Conservation (phyloP, 306 rosid species). For the Fagus crenata region DNA sequence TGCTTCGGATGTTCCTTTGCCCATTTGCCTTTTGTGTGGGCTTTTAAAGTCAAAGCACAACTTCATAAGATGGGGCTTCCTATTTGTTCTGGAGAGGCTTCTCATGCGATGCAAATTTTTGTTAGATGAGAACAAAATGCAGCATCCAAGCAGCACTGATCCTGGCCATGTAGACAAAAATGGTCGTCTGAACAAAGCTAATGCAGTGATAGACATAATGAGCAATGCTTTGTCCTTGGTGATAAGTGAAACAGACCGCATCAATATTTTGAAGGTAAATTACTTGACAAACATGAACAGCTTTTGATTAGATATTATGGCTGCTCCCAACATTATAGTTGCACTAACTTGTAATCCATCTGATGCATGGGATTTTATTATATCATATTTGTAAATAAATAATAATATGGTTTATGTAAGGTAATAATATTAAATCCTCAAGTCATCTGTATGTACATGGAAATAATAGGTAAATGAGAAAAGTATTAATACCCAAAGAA, state of each 20-base stretch:
- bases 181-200: conserved; percentile 87
- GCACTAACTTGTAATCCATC: neutral
- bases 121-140: conserved; percentile 84
- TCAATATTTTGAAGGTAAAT: conserved; percentile 90
- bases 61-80: conserved; percentile 89
- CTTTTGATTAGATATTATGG: conserved; percentile 20
- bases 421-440: too few relatives aligned
- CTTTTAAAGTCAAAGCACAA: conserved; percentile 81
- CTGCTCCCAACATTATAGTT: conserved; percentile 10
- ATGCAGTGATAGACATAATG: conserved; percentile 93
- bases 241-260: conserved; percentile 83
- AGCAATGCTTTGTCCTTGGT: conserved; percentile 83
- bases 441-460: too few relatives aligned
- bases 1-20: conserved; percentile 70
- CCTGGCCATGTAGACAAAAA: conserved; percentile 45
- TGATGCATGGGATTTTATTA: too few relatives aligned
- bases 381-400: too few relatives aligned
- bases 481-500: too few relatives aligned
- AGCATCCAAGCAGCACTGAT: conserved; percentile 46
- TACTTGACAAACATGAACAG: conserved; percentile 26
- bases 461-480: too few relatives aligned
- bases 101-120: conserved; percentile 93
- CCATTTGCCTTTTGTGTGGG: conserved; percentile 85
- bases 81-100: conserved; percentile 90
- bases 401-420: too few relatives aligned